Evolutionary conservation across 2,329 filamentous ascomycete genomes (phyloP).

Genomic region (Epicoccum nigrum): DNA sequence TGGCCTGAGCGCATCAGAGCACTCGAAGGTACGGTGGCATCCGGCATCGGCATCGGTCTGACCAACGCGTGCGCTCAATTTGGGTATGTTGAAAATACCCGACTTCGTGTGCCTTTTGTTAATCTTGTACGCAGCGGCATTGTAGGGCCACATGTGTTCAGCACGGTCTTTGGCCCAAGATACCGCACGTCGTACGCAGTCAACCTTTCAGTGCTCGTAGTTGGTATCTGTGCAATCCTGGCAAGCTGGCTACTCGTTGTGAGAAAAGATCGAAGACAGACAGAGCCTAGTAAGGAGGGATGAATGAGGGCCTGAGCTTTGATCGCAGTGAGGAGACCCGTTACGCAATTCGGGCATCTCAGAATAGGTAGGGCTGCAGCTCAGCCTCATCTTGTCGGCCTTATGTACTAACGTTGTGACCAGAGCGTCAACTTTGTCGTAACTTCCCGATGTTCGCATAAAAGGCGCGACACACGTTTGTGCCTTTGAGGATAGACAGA

Average conservation of each 20-base stretch:
- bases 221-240: constrained; percentile 24
- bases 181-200: constrained; percentile 26
- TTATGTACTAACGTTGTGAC: background rate
- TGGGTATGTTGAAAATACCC: constrained; percentile 9
- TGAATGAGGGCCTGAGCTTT: background rate
- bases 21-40: constrained; percentile 27
- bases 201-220: constrained; percentile 26
- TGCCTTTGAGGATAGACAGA: background rate
- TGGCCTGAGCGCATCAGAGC: constrained; percentile 28
- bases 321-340: background rate
- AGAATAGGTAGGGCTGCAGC: background rate
- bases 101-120: background rate
- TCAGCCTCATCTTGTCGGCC: background rate
- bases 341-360: background rate
- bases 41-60: constrained; percentile 27
- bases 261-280: constrained; percentile 17
- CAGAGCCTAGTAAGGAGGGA: constrained; percentile 1
- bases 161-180: constrained; percentile 27
- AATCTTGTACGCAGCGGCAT: constrained; percentile 17
- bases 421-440: background rate
- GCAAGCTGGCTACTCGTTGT: constrained; percentile 22
- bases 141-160: constrained; percentile 28
- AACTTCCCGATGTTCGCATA: background rate
- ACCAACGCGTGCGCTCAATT: constrained; percentile 31
- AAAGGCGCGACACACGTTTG: background rate